Conservation (phyloP, 805 yeast genomes). For the Kregervanrija pseudodelftensis region DNA sequence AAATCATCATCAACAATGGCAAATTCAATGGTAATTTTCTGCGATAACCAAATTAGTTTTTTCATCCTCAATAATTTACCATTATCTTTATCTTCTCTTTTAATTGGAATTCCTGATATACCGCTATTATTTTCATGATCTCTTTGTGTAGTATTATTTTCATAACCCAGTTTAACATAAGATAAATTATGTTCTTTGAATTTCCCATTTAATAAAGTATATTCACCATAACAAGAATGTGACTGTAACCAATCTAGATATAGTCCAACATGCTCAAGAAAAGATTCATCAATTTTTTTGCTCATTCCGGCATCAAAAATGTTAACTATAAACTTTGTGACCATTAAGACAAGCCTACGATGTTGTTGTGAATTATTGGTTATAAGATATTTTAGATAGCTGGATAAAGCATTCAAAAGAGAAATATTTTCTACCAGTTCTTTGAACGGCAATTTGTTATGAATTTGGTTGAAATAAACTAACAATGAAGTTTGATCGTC, state of each 20-base stretch:
- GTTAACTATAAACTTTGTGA: conserved; percentile 17
- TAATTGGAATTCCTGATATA: conserved; percentile 5
- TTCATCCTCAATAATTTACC: conserved; percentile 18
- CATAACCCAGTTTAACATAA: conserved; percentile 2
- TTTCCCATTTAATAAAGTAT: not conserved
- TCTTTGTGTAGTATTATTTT: not conserved
- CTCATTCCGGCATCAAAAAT: conserved; percentile 11
- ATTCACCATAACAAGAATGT: not conserved
- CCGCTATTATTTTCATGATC: conserved; percentile 3
- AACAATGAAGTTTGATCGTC: conserved; percentile 20
- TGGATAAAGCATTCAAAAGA: conserved; percentile 13
- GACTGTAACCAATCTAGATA: conserved; percentile 9
- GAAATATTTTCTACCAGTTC: conserved; percentile 7
- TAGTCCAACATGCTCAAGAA: conserved; percentile 11
- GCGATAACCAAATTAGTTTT: conserved; percentile 27
- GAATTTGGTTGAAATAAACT: conserved; percentile 22
- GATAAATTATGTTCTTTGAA: conserved; percentile 2
- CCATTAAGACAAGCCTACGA: conserved; percentile 15
- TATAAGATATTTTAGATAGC: conserved; percentile 7
- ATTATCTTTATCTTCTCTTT: conserved; percentile 5
- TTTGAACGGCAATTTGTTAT: conserved; percentile 19
- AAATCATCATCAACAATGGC: conserved; percentile 19
- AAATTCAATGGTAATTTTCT: conserved; percentile 22
- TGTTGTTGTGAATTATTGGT: not conserved
- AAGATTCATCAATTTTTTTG: conserved; percentile 10